These are phyloP conservation scores for Beta corolliflora DNA, from an alignment of 179 eudicot genomes.

Conservation along the genomic window DNA sequence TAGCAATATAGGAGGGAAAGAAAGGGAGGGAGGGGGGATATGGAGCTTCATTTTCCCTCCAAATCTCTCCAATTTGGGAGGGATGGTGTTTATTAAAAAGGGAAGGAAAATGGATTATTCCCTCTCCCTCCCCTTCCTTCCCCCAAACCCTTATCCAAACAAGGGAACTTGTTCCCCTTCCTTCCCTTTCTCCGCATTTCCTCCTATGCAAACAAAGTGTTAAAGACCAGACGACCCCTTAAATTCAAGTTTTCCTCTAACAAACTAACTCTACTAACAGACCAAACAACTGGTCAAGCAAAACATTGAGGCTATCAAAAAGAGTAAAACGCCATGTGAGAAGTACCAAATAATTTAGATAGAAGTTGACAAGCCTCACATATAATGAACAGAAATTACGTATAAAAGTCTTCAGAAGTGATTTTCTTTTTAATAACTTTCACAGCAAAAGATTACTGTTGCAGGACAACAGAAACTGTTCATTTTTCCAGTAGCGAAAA, in stretches of 20 bases:
- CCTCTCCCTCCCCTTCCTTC: too few species aligned
- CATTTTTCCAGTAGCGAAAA: conserved; percentile 9
- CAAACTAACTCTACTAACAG: background rate
- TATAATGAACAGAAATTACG: background rate
- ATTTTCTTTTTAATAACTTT: background rate
- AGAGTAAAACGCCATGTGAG: background rate
- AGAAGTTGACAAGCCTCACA: conserved; percentile 4
- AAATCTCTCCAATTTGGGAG: too few species aligned
- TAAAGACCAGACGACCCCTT: too few species aligned
- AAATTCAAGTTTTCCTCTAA: background rate
- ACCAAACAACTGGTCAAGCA: background rate
- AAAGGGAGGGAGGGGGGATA: too few species aligned
- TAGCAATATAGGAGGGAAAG: too few species aligned
- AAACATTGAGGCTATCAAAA: background rate
- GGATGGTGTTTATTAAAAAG: too few species aligned
- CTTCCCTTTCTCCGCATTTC: too few species aligned
- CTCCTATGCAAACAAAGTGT: too few species aligned
- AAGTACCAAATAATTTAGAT: background rate
- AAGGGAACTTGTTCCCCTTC: too few species aligned
- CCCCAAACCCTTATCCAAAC: too few species aligned
- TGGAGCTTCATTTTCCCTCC: too few species aligned
- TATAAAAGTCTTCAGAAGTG: background rate
- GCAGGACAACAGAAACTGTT: background rate
- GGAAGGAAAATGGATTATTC: too few species aligned
- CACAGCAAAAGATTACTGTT: background rate